Evolutionary conservation across 306 rosid genomes (phyloP).

Genomic region (Vicia faba): DNA sequence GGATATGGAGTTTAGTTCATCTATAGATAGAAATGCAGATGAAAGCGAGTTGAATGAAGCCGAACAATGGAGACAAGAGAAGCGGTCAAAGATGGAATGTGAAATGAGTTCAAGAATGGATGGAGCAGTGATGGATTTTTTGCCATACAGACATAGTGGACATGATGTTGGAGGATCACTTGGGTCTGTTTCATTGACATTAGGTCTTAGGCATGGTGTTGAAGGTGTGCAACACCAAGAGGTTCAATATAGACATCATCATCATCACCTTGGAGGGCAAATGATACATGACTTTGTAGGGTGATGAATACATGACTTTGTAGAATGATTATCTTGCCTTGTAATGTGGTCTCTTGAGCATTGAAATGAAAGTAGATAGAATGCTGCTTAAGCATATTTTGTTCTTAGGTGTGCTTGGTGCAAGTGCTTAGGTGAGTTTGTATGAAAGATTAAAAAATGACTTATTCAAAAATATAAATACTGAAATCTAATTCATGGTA

Average conservation of each 20-base stretch:
- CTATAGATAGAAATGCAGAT: not conserved
- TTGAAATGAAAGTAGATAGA: not conserved
- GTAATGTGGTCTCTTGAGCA: not conserved
- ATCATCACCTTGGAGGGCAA: too few relatives aligned
- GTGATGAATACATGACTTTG: conserved; percentile 59
- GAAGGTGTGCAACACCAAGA: conserved; percentile 38
- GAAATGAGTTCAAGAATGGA: conserved; percentile 53
- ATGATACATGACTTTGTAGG: conserved; percentile 67
- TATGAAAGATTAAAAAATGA: too few relatives aligned
- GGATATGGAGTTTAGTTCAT: conserved; percentile 32
- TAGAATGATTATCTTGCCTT: conserved; percentile 41
- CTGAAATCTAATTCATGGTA: too few relatives aligned
- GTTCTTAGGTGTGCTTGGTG: too few relatives aligned
- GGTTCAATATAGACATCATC: too few relatives aligned
- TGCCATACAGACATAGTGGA: conserved; percentile 59
- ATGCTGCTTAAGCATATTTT: too few relatives aligned
- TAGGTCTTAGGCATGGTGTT: conserved; percentile 75
- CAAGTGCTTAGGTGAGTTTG: too few relatives aligned
- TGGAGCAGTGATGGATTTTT: conserved; percentile 63
- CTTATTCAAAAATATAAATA: too few relatives aligned
- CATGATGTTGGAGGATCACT: conserved; percentile 54
- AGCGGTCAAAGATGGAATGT: conserved; percentile 63
- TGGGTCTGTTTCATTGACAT: conserved; percentile 76
- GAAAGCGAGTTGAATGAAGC: conserved; percentile 12
- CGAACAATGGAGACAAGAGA: conserved; percentile 60